Base-by-base conservation (phyloP, 83 land plant genomes). In the Thuja plicata region DNA sequence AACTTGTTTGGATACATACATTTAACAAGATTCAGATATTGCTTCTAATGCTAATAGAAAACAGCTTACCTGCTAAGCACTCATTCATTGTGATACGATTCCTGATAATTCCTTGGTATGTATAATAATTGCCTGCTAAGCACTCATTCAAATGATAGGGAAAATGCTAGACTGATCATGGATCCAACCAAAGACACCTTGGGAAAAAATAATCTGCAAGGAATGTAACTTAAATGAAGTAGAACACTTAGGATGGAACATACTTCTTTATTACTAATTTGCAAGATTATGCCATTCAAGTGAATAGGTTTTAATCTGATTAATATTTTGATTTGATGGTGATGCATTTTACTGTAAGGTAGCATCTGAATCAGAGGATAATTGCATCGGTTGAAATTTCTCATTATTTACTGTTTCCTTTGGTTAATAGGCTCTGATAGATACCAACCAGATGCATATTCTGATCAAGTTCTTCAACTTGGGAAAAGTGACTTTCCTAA, bases 401-500 rank as follows among this genome's bases (percentile, higher is more conserved):
- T 52, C 46, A 3, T n/a, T 52, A 52, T 12, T 87, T 27, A 70
- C 85, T 55, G 62, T 34, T 48, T 43, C 24, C 70, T 17, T 50
- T 85, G 85, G 50, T 16, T 71, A 45, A 74, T 90, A 97, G 99
- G 98, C 95, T 55, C 88, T 98, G 87, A 98, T 98, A 98, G 99
- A 98, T 30, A 98, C 99, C 41, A 95, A 96, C 88, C 91, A 97
- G 35, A 94, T 95, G 87, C 99, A 98, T 84, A 97, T 97, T 84
- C 92, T 71, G 99, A 98, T 89, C 99, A 93, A 90, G 99, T 97
- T 32, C 96, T 98, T 12, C 94, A 99, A 82, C 99, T 97, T 84
- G 99, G 99, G 88, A 98, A 98, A 88, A 97, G 95, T 86, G 99
- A 97, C 89, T 98, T 98, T 88, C 99, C 99, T 24, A 98, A 98